A percentile compares a stretch with the other conserved stretches of the same genome.
phyloP scores from a whole-genome alignment of 2,329 filamentous ascomycete species.

The Penicillium crustosum region DNA sequence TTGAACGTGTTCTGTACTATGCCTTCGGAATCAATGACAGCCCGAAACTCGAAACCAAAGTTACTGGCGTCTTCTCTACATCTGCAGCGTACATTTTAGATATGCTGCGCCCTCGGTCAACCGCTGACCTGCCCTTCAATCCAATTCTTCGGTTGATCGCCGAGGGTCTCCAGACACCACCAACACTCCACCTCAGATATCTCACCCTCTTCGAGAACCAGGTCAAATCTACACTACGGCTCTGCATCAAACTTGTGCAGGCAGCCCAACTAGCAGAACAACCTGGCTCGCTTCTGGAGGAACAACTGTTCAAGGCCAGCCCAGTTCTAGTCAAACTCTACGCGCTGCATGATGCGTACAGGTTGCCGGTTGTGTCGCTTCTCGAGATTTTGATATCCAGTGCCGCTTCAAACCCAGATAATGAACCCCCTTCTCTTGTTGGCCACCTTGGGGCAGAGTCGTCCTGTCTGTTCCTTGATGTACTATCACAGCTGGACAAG shows the following conservation, averaged over 20 bases:
- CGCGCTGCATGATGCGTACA: conserved; percentile 66
- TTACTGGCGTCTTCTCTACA: conserved; percentile 65
- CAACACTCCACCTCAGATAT: conserved; percentile 62
- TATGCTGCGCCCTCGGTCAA: conserved; percentile 70
- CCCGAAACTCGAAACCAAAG: conserved; percentile 47
- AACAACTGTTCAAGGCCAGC: conserved; percentile 76
- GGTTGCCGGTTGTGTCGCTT: conserved; percentile 64
- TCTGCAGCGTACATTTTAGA: conserved; percentile 75
- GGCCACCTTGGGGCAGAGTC: conserved; percentile 81
- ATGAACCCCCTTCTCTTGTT: conserved; percentile 90
- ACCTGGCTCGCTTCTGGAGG: conserved; percentile 67
- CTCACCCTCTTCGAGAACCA: conserved; percentile 60
- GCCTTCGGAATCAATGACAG: conserved; percentile 73
- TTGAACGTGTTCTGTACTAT: conserved; percentile 70
- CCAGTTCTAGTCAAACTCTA: conserved; percentile 76
- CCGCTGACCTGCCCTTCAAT: conserved; percentile 71
- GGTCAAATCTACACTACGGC: conserved; percentile 62
- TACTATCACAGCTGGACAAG: conserved; percentile 73
- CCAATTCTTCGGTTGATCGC: conserved; percentile 72
- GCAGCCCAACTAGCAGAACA: conserved; percentile 64
- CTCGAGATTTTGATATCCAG: conserved; percentile 72
- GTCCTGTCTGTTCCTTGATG: conserved; percentile 77
- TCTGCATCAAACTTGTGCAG: conserved; percentile 70
- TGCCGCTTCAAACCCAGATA: conserved; percentile 59
- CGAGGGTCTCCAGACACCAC: conserved; percentile 59